Evolutionary conservation across 257 asterid genomes (phyloP), one percentile per base, ranked within the genome.

Genomic region (Solanum raphanifolium): DNA sequence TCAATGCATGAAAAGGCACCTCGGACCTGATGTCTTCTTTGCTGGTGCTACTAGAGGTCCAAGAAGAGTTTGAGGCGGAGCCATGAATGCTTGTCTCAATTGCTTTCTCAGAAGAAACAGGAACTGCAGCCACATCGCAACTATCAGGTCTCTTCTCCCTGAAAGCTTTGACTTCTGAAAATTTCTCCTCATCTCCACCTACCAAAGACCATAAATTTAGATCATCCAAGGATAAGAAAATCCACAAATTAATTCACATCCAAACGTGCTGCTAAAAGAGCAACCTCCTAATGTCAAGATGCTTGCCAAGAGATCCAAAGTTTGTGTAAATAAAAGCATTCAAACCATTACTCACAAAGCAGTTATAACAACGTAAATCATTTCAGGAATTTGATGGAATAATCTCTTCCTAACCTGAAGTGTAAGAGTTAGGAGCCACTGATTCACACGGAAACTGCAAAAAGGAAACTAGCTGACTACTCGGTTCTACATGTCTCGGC

Each of bases 401-500:
- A 88, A 58, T 29, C 84, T 58, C 66, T 68, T 72, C 81, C 87
- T 79, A 87, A 91, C 93, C 93, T 88, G 90, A 87, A 65, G 81
- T 38, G 74, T 81, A 89, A 73, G 52, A 83, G 15, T 81, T 88
- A 20, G 34, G 83, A 60, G 69, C 74, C 36, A 72, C 73, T 23
- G 86, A 86, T 84, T 89, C 89, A 81, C 65, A 75, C 75, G 92
- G 90, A 90, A 91, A 91, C 46, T 90, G 92, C 66, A 90, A 87
- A 74, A 87, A 58, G 48, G 93, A 83, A 89, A 87, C 88, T 69
- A 83, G 87, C 87, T 79, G 88, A 35, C 84, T 87, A 88, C 75
- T 83, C 39, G 87, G 92, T 76, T 90, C 91, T 83, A 86, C 84
- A 46, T 87, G 92, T 72, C 93, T 92, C 16, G 93, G 92, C 66